phyloP scores from a whole-genome alignment of 73 alveolate genomes.

The Effrenium voratum region DNA sequence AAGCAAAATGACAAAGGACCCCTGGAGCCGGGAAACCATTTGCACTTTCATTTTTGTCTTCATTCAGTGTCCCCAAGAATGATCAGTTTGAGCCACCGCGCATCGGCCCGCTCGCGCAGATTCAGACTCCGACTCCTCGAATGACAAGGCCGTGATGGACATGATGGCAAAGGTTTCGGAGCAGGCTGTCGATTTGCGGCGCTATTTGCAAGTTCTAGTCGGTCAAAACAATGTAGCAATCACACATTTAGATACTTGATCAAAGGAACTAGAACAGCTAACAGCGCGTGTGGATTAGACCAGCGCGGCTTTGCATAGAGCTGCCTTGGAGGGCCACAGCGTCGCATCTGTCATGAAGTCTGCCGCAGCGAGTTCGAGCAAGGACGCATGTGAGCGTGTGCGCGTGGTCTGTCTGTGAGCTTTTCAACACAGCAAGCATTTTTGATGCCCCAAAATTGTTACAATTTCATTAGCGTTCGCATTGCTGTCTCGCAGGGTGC shows the following conservation, averaged over 20 bases:
- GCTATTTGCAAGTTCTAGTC: background rate
- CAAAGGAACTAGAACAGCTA: no score
- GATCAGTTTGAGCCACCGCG: no score
- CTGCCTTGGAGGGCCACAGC: conserved; percentile 6
- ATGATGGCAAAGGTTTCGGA: conserved; percentile 20
- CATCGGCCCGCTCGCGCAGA: conserved; percentile 59
- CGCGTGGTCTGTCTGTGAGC: background rate
- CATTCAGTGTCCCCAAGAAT: no score
- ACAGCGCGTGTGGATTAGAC: background rate
- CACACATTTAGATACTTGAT: background rate
- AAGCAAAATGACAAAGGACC: no score
- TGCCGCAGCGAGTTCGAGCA: background rate
- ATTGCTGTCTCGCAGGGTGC: background rate
- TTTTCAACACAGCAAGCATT: no score
- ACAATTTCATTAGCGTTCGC: background rate
- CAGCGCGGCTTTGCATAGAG: background rate
- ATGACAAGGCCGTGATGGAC: background rate
- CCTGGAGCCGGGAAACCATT: no score
- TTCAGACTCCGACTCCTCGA: conserved; percentile 18
- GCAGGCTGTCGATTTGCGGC: background rate
- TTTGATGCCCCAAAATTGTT: background rate
- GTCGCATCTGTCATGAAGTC: background rate
- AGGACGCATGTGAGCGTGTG: background rate
- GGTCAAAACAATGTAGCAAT: background rate
- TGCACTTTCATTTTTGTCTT: no score